Conservation (phyloP, 768 basidiomycete species). For the Sporobolomyces roseus region DNA sequence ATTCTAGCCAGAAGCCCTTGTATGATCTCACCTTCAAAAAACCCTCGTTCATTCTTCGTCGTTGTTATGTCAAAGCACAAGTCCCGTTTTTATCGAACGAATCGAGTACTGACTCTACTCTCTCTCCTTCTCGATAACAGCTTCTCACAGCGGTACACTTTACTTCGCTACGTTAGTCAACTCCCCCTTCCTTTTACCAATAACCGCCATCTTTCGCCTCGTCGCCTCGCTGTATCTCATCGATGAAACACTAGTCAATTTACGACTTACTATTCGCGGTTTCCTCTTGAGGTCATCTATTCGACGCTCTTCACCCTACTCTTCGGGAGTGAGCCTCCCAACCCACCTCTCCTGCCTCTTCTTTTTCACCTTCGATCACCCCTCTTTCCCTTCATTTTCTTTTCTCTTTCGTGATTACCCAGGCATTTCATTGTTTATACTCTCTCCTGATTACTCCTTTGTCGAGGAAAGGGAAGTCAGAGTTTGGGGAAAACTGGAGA, state of each 20-base stretch:
- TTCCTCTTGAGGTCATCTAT: slow-evolving; percentile 23
- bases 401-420: not conserved
- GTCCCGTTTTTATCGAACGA: not conserved
- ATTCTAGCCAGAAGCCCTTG: slow-evolving; percentile 40
- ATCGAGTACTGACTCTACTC: not conserved
- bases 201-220: too few relatives aligned
- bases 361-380: slow-evolving; percentile 2
- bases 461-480: slow-evolving; percentile 12
- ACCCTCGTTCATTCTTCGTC: not conserved
- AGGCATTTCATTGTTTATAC: not conserved
- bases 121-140: not conserved
- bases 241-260: slow-evolving; percentile 26
- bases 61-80: not conserved
- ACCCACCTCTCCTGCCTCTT: slow-evolving; percentile 14
- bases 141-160: too few relatives aligned
- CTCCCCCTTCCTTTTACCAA: too few relatives aligned
- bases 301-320: not conserved
- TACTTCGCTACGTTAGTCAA: too few relatives aligned
- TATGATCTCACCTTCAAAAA: slow-evolving; percentile 26
- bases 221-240: not conserved
- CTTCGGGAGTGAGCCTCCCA: slow-evolving; percentile 3
- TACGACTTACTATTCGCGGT: slow-evolving; percentile 32
- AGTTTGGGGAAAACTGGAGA: not conserved
- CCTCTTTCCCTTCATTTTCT: not conserved
- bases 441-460: slow-evolving; percentile 9